Evolutionary conservation across 352 stramenopile species (phyloP).

Genomic region (Pythium grandisporangium): DNA sequence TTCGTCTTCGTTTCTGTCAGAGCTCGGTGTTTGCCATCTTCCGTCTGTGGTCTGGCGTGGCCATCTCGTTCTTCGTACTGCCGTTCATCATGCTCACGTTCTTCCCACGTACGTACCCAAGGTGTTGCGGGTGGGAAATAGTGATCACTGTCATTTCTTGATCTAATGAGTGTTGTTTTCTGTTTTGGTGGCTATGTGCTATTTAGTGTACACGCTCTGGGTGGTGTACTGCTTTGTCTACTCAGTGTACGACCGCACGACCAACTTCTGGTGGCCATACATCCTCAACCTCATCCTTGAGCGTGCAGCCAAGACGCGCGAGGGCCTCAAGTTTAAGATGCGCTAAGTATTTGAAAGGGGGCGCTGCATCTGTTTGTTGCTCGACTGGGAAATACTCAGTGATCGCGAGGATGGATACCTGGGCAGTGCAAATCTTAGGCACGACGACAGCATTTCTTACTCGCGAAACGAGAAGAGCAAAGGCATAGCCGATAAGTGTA

Average conservation of each 20-base stretch:
- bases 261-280: conserved; percentile 81
- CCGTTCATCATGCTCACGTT: conserved; percentile 74
- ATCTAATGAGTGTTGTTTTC: background rate
- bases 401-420: too few species aligned
- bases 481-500: too few species aligned
- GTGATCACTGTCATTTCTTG: background rate
- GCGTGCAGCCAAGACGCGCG: conserved; percentile 46
- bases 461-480: too few species aligned
- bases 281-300: conserved; percentile 73
- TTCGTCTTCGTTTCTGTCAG: conserved; percentile 14
- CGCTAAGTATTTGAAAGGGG: conserved; percentile 4
- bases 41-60: conserved; percentile 64
- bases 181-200: background rate
- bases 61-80: conserved; percentile 47
- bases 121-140: too few species aligned
- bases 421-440: too few species aligned
- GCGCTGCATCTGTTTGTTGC: too few species aligned
- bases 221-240: conserved; percentile 80
- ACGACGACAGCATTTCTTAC: too few species aligned
- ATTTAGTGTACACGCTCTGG: conserved; percentile 70
- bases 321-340: conserved; percentile 28
- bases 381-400: too few species aligned
- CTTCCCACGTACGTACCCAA: conserved; percentile 48
- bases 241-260: conserved; percentile 77
- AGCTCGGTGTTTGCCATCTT: conserved; percentile 55